Percentiles rank a stretch among this genome's conserved stretches.
Evolutionary conservation across 2,329 filamentous ascomycete species (phyloP).

Genomic region (Lachnellula occidentalis): DNA sequence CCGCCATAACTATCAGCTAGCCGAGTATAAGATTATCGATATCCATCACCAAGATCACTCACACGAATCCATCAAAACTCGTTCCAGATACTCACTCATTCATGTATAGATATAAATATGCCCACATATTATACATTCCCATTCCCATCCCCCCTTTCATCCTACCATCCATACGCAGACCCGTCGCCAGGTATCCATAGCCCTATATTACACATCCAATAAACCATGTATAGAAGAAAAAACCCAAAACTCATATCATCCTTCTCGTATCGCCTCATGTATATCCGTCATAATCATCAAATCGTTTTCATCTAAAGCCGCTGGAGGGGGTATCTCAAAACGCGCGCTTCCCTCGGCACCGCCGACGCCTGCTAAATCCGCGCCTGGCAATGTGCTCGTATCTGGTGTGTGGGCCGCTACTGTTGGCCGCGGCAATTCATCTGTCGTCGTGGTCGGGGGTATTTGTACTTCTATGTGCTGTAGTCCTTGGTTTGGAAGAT

Average conservation of each 20-base stretch:
- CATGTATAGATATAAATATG: too few relatives aligned
- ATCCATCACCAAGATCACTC: too few relatives aligned
- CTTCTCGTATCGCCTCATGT: background rate
- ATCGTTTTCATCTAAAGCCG: constrained; percentile 21
- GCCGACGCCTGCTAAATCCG: constrained; percentile 24
- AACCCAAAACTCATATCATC: background rate
- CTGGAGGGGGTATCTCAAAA: constrained; percentile 12
- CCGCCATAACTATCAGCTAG: background rate
- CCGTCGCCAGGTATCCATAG: background rate
- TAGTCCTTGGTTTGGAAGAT: background rate
- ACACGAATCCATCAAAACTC: too few relatives aligned
- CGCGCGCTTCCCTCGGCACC: constrained; percentile 11
- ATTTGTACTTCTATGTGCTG: constrained; percentile 4
- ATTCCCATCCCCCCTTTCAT: background rate
- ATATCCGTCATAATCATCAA: constrained; percentile 24
- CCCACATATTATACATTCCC: too few relatives aligned
- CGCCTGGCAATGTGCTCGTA: constrained; percentile 3
- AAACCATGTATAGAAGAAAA: background rate
- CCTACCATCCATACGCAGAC: background rate
- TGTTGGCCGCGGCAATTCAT: constrained; percentile 21
- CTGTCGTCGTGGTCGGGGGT: constrained; percentile 1
- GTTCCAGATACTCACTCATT: too few relatives aligned
- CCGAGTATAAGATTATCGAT: background rate
- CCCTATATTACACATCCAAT: background rate
- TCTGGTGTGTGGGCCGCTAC: constrained; percentile 15